These are phyloP conservation scores for Cyamopsis tetragonoloba DNA, from an alignment of 306 rosid genomes.

Conservation along the genomic window DNA sequence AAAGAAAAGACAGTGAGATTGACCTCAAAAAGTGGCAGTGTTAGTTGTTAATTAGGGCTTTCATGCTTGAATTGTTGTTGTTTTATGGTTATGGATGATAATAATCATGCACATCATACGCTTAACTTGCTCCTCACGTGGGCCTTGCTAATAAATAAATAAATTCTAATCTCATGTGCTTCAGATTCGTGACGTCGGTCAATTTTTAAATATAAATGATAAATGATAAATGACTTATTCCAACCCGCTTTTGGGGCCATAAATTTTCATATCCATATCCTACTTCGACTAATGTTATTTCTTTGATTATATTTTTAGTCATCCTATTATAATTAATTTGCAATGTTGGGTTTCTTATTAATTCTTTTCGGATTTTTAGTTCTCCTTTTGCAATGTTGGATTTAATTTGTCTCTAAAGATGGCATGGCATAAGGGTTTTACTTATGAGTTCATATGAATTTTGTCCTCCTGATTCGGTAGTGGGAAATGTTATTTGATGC, in stretches of 20 bases:
- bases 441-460: no score
- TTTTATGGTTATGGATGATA: neutral
- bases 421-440: no score
- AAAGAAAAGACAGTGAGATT: slow-evolving; percentile 11
- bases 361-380: no score
- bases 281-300: neutral
- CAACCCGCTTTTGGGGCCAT: neutral
- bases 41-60: neutral
- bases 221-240: neutral
- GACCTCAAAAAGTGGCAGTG: neutral
- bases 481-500: no score
- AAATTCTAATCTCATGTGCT: neutral
- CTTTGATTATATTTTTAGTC: no score
- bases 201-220: neutral
- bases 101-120: neutral
- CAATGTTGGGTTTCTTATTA: no score
- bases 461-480: no score
- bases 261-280: neutral
- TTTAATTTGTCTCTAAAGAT: no score
- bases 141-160: slow-evolving; percentile 17
- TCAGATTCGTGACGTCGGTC: slow-evolving; percentile 11
- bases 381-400: no score
- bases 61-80: neutral
- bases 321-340: no score
- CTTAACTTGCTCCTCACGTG: slow-evolving; percentile 23